Conservation (phyloP, 2,329 filamentous ascomycete genomes). For the Pseudocercospora ulei region DNA sequence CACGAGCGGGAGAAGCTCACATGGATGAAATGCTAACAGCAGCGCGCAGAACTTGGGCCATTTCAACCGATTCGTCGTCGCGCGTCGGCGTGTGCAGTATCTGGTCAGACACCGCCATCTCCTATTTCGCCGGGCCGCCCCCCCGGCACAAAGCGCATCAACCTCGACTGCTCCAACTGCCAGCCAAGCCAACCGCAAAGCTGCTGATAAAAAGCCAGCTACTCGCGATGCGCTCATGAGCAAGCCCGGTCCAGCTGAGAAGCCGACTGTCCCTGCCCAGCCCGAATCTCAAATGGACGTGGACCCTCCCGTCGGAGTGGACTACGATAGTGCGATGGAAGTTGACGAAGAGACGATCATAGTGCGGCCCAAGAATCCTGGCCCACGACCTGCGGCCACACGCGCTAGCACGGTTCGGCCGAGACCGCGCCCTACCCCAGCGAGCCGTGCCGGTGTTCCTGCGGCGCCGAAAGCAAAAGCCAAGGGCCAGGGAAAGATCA, state of each 20-base stretch:
- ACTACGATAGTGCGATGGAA: not conserved
- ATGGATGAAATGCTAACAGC: slow-evolving; percentile 6
- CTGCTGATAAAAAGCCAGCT: not conserved
- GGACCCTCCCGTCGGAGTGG: not conserved
- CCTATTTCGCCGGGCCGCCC: not conserved
- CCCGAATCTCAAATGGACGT: not conserved
- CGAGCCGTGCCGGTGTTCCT: not conserved
- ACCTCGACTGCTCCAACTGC: not conserved
- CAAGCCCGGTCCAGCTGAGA: not conserved
- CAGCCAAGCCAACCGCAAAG: not conserved
- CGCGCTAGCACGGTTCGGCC: not conserved
- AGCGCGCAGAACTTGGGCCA: slow-evolving; percentile 10
- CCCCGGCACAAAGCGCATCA: slow-evolving; percentile 1
- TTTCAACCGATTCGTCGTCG: slow-evolving; percentile 14
- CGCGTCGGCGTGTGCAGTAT: slow-evolving; percentile 8
- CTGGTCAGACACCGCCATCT: slow-evolving; percentile 1
- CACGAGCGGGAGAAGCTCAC: not conserved
- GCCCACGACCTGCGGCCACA: not conserved
- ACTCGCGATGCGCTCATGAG: not conserved
- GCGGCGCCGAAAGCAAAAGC: not conserved
- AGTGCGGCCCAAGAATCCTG: slow-evolving; percentile 2
- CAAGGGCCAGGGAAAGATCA: not conserved
- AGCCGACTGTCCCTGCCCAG: not conserved
- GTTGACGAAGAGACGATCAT: slow-evolving; percentile 1
- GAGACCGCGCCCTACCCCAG: not conserved